Percentiles rank a stretch among this genome's conserved stretches.
These are phyloP conservation scores for Emergomyces orientalis DNA, from an alignment of 2,329 filamentous ascomycete genomes.

Conservation along the genomic window DNA sequence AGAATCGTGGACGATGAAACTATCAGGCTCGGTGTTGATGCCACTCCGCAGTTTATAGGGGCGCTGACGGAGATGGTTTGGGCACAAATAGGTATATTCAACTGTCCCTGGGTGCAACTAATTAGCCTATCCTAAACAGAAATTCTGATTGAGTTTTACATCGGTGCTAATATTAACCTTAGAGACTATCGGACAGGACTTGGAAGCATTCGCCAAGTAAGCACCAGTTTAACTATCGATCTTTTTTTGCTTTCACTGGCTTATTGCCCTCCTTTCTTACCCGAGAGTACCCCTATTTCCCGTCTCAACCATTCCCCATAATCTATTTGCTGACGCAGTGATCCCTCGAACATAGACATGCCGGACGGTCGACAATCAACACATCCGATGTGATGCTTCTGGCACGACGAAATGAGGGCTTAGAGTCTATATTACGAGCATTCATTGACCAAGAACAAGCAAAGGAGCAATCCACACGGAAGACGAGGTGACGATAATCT, in stretches of 20 bases:
- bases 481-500: not conserved
- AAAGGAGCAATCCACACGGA: not conserved
- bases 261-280: not conserved
- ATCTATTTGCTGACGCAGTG: not conserved
- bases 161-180: constrained; percentile 4
- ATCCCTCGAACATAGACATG: constrained; percentile 55
- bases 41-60: constrained; percentile 84
- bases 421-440: constrained; percentile 59
- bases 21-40: constrained; percentile 64
- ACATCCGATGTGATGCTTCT: constrained; percentile 83
- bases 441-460: constrained; percentile 25
- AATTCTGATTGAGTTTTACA: not conserved
- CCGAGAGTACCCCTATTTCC: not conserved
- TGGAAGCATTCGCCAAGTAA: constrained; percentile 54
- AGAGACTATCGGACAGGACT: constrained; percentile 50
- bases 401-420: constrained; percentile 73
- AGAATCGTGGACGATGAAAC: constrained; percentile 84
- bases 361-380: constrained; percentile 67
- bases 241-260: not conserved
- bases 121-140: not conserved
- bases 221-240: not conserved
- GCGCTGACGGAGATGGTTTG: constrained; percentile 78
- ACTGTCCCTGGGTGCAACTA: not conserved
- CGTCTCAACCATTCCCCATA: not conserved
- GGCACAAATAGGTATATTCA: constrained; percentile 63